Percentiles rank a stretch among this genome's conserved stretches.
These are phyloP conservation scores for Aspergillus brunneoviolaceus DNA, from an alignment of 2,329 filamentous ascomycete species.

Conservation along the genomic window DNA sequence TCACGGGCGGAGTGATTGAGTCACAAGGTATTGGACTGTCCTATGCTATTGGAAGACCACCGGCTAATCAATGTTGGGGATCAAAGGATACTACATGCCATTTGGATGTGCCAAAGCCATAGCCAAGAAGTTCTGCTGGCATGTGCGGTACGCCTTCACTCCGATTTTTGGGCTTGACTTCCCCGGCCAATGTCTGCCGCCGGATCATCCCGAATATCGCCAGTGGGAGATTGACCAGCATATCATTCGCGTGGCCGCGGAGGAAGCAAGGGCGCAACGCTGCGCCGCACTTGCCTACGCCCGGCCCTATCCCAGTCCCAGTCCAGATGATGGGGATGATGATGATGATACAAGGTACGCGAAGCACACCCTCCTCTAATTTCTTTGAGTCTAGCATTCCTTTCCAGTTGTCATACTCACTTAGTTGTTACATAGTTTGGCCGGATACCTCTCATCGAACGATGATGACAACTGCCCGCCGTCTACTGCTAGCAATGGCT, in stretches of 20 bases:
- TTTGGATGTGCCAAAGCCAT: constrained; percentile 81
- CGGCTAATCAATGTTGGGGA: not conserved
- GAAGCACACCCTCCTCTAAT: no score
- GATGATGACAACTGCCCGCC: no score
- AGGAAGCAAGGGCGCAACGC: constrained; percentile 33
- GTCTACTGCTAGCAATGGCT: no score
- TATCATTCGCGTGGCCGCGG: constrained; percentile 55
- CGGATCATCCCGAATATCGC: constrained; percentile 62
- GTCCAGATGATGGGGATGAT: not conserved
- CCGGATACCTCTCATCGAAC: no score
- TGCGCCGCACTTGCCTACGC: constrained; percentile 27
- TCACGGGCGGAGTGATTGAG: constrained; percentile 87
- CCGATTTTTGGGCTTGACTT: constrained; percentile 88
- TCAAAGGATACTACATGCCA: constrained; percentile 91
- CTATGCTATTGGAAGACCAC: not conserved
- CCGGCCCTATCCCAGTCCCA: not conserved
- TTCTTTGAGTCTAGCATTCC: no score
- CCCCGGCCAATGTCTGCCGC: constrained; percentile 66
- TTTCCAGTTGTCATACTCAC: no score
- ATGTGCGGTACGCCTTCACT: constrained; percentile 80
- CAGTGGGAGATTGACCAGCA: constrained; percentile 64
- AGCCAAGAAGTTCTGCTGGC: constrained; percentile 84
- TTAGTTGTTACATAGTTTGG: no score
- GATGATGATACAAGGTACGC: not conserved
- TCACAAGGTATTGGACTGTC: constrained; percentile 64